Conservation (phyloP, 352 stramenopile genomes). For the Aphanomyces stellatus region DNA sequence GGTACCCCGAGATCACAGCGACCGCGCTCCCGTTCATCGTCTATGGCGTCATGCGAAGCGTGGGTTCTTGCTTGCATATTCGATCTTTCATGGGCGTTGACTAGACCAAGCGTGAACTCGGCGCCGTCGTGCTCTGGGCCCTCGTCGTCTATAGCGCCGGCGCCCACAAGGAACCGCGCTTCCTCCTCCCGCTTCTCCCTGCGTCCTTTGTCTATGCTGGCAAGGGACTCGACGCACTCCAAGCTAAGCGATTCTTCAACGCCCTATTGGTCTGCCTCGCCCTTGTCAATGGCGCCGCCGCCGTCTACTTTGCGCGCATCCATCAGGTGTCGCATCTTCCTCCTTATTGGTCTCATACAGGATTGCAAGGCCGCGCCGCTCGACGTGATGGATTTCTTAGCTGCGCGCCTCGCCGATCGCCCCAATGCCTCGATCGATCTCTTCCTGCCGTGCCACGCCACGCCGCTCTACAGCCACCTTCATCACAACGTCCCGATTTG, state of each 20-base stretch:
- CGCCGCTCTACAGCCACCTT: constrained; percentile 81
- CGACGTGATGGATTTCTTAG: constrained; percentile 76
- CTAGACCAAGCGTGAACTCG: constrained; percentile 39
- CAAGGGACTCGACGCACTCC: constrained; percentile 57
- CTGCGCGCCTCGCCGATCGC: constrained; percentile 33
- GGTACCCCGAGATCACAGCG: constrained; percentile 62
- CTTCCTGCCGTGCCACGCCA: constrained; percentile 78
- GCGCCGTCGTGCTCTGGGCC: constrained; percentile 50
- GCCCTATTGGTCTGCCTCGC: constrained; percentile 40
- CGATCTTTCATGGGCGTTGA: too few species aligned
- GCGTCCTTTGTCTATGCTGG: constrained; percentile 64
- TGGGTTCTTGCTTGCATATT: constrained; percentile 29
- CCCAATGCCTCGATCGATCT: constrained; percentile 62
- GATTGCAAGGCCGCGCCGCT: constrained; percentile 39
- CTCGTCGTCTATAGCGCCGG: constrained; percentile 72
- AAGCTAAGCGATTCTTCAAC: constrained; percentile 52
- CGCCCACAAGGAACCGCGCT: constrained; percentile 79
- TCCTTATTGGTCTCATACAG: neutral
- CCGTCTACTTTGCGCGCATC: constrained; percentile 58
- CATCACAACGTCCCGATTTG: constrained; percentile 78
- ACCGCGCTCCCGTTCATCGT: constrained; percentile 37
- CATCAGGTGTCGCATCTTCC: constrained; percentile 32
- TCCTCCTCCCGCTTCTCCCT: constrained; percentile 70
- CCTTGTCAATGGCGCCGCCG: constrained; percentile 50
- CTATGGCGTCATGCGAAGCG: constrained; percentile 48